Base-by-base conservation (phyloP, 2,329 filamentous ascomycete species). In the Hypoxylon sp. region DNA sequence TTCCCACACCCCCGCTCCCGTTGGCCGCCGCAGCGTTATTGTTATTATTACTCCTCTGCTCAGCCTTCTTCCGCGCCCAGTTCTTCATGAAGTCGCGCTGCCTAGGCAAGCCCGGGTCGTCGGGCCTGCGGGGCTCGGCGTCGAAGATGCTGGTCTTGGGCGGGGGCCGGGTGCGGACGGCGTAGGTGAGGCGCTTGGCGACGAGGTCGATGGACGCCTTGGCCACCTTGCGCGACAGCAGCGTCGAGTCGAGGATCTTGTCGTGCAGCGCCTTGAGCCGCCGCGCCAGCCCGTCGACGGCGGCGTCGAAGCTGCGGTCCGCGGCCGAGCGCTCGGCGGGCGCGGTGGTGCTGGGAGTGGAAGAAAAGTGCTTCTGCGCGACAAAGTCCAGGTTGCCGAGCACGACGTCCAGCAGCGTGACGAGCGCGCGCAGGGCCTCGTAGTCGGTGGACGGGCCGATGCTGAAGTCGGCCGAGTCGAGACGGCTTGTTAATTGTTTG, bases 181-280 rank as follows among this genome's bases (percentile, higher is more conserved):
- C 83, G 70, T 89, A 87, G 42, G 86, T 76, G 11, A 97, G 78
- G 52, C 93, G 85, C 67, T 90, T 86, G 56, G 88, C 83, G n/a
- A 97, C 77, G 55, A 87, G 82, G 67, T 96, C 89, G 33, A 96
- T 79, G 9, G 83, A 81, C 50, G 87, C 86, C 74, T 96, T 97
- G 10, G 90, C 86, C 69, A 96, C 87, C 24, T 90, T 89, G 24
- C 90, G 83, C 13, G 83, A 82, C 55, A 95, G 79, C 40, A 91
- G 88, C 35, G 90, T 91, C 1, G 87, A 83, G 68, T 92, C 90
- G 56, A 88, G 83, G 67, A 96, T 96, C 33, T 81, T 82, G 55
- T 79, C 77, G 73, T 80, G 81, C 26, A 87, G 75, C 13, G 75
- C 72, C 61, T 87, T 85, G 48, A 96, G 78, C 27, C 78, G 79